Base-by-base conservation (phyloP, 805 yeast species). In the Maudiozyma turicensis region DNA sequence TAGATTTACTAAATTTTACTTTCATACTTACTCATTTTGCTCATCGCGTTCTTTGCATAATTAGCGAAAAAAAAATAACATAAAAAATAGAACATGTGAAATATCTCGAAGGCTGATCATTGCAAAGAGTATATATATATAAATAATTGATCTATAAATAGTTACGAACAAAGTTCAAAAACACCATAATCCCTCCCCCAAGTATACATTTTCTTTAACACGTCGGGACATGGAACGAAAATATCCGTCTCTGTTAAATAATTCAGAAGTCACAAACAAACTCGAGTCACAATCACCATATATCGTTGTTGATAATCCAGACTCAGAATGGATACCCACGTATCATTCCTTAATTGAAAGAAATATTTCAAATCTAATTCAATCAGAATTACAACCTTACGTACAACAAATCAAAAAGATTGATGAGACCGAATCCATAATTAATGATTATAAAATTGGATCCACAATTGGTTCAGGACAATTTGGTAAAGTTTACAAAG, bases 401-500 rank as follows among this genome's bases (percentile, higher is more conserved):
- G 6, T 8, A 6, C 28, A 7, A 8, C 14, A 40, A 5, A 31
- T 43, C 20, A 28, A 20, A 13, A 30, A 32, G 10, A 35, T 43
- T 29, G 33, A 39, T 7, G 44, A 40, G 9, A 33, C 40, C 5
- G 39, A 48, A 4, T 35, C 37, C 14, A 30, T 20, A 20, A 30
- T 42, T 10, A 32, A 41, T 8, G 20, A 41, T 7, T 47, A 54
- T 40, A 46, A 49, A 8, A 32, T 63, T 13, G 57, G 53, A 0
- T 44, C 55, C 5, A 46, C 54, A 10, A 46, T 64, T 9, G 69
- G 69, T 1, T 50, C 48, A 26, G 69, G 69, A 3, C 68, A 65
- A 48, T 65, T 55, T 52, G 67, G 67, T 5, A 60, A 62, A 45
- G 68, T 65, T 1, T 62, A 58, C 43, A 57, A 58, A 47, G 64